Evolutionary conservation across 306 rosid species (phyloP).

Genomic region (Glycine soja): DNA sequence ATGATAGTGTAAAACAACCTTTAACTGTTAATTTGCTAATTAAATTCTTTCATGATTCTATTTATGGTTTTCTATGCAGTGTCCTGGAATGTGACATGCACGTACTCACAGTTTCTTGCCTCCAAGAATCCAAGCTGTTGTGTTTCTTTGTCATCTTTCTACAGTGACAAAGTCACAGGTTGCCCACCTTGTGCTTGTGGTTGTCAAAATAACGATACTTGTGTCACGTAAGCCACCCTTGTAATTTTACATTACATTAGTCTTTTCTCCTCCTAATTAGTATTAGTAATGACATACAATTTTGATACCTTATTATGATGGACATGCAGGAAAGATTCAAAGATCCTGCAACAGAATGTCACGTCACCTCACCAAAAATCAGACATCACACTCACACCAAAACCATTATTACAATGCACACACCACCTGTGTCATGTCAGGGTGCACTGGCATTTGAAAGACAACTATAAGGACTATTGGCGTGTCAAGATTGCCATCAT

Average conservation of each 20-base stretch:
- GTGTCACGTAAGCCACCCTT: conserved; percentile 70
- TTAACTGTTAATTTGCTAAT: background rate
- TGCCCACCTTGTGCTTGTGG: conserved; percentile 95
- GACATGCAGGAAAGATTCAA: conserved; percentile 64
- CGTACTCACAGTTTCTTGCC: conserved; percentile 91
- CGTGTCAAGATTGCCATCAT: conserved; percentile 83
- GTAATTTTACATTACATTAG: background rate
- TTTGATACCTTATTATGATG: conserved; percentile 22
- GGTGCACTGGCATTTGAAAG: conserved; percentile 91
- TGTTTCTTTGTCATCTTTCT: conserved; percentile 92
- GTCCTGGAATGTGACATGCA: conserved; percentile 97
- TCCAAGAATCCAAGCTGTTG: conserved; percentile 90
- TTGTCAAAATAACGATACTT: conserved; percentile 73
- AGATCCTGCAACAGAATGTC: conserved; percentile 57
- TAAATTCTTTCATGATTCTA: background rate
- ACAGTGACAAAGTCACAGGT: conserved; percentile 74
- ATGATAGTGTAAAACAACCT: background rate
- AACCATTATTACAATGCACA: conserved; percentile 88
- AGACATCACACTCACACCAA: conserved; percentile 57
- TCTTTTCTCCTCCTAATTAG: background rate
- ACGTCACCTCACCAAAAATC: conserved; percentile 45
- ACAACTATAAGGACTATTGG: conserved; percentile 86
- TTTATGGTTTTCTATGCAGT: conserved; percentile 60
- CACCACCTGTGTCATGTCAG: conserved; percentile 84
- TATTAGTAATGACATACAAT: background rate